A percentile compares a stretch with the other conserved stretches of the same genome.
Conservation (phyloP, 2,329 filamentous ascomycete genomes). For the Fusarium luffae region DNA sequence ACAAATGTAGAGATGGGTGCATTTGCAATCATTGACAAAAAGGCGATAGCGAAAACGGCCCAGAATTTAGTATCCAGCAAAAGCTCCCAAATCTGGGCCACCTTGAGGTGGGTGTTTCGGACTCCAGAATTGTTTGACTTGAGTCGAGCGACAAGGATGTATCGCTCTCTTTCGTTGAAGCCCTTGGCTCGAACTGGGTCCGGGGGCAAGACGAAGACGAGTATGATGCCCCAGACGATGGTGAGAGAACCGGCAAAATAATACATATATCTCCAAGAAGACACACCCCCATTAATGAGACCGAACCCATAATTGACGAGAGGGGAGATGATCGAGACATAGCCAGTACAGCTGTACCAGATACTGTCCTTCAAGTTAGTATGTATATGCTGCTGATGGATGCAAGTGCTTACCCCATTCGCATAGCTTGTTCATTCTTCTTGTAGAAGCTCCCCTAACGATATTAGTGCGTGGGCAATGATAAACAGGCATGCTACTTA, state of each 20-base stretch:
- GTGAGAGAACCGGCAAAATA: slow-evolving; percentile 51
- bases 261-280: slow-evolving; percentile 47
- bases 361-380: slow-evolving; percentile 30
- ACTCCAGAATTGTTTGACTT: slow-evolving; percentile 53
- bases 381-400: not conserved
- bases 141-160: slow-evolving; percentile 45
- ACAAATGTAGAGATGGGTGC: slow-evolving; percentile 58
- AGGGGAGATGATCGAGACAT: slow-evolving; percentile 58
- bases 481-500: slow-evolving; percentile 3
- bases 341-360: slow-evolving; percentile 58
- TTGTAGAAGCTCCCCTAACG: slow-evolving; percentile 52
- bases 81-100: slow-evolving; percentile 54
- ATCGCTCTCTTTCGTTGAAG: slow-evolving; percentile 43
- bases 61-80: slow-evolving; percentile 52
- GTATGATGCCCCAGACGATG: slow-evolving; percentile 53
- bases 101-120: slow-evolving; percentile 57
- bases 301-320: slow-evolving; percentile 61
- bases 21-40: slow-evolving; percentile 55
- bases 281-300: slow-evolving; percentile 52
- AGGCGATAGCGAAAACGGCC: slow-evolving; percentile 53
- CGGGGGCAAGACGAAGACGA: slow-evolving; percentile 54
- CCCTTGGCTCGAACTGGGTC: slow-evolving; percentile 54
- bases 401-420: slow-evolving; percentile 45
- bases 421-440: slow-evolving; percentile 54
- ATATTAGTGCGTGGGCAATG: not conserved